Base-by-base conservation (phyloP, 148 eudicot species). In the Hydrangea macrophylla region DNA sequence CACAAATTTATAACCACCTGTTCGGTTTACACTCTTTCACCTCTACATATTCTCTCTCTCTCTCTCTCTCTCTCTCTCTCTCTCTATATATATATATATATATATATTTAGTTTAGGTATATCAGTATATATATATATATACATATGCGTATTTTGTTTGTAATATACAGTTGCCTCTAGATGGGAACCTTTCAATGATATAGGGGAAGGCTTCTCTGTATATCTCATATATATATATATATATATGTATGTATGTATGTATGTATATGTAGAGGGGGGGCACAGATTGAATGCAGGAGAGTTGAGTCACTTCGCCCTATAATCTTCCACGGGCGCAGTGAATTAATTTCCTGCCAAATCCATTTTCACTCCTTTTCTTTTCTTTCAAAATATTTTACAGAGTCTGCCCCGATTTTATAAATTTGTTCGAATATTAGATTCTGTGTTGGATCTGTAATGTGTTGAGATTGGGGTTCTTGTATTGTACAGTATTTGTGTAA, bases 271-370 rank as follows among this genome's bases (percentile, higher is more conserved):
- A 62, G 35, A 11, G n/a, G 53, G n/a, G n/a, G 60, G 79, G 85
- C 76, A 55, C 18, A 72, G 13, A 78, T 18, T 30, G 0, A 20
- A 31, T 2, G 79, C 82, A 67, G 81, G 69, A 68, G 35, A 18
- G 77, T 81, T 81, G 85, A 81, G 85, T 78, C 82, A 69, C 82
- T 81, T 72, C 85, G 70, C 79, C 74, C 24, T 64, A 60, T 17
- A 44, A 9, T 48, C 28, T 30, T 18, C 20, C 3, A 57, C 70
- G 66, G 79, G 77, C 54, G 76, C 70, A 75, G 85, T 73, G 79
- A 78, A 82, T 82, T n/a, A 53, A 58, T 30, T 6, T 12, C 76
- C 77, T 58, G 84, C 76, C 66, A 81, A 20, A 75, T 66, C 42
- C 8, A n/a, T 20, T 60, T 36, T 20, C 15, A 2, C 20, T 13